Evolutionary conservation across 352 stramenopile genomes (phyloP).

Genomic region (Phytopythium montanum): DNA sequence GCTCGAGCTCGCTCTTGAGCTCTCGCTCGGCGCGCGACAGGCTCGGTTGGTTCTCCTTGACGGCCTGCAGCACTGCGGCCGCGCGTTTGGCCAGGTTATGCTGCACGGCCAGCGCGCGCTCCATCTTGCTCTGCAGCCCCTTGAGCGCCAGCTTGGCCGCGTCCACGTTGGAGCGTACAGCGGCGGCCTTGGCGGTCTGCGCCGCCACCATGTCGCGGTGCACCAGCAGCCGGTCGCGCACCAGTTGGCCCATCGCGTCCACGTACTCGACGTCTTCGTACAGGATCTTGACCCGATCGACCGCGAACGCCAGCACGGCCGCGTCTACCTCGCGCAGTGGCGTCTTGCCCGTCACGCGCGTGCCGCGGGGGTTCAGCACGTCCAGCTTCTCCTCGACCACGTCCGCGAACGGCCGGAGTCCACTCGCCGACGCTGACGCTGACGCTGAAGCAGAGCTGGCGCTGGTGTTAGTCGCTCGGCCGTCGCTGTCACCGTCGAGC

Average conservation of each 20-base stretch:
- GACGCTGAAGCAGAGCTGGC: too few species aligned
- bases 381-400: conserved; percentile 66
- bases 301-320: conserved; percentile 64
- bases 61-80: conserved; percentile 65
- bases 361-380: conserved; percentile 43
- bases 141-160: conserved; percentile 30
- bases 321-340: conserved; percentile 63
- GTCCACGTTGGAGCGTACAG: conserved; percentile 33
- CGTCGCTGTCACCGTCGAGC: conserved; percentile 4
- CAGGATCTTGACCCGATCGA: conserved; percentile 72
- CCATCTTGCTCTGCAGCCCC: conserved; percentile 50
- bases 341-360: conserved; percentile 62
- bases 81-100: conserved; percentile 75
- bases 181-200: conserved; percentile 39
- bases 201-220: conserved; percentile 57
- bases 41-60: conserved; percentile 81
- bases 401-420: conserved; percentile 46
- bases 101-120: conserved; percentile 57
- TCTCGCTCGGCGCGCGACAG: conserved; percentile 71
- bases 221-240: conserved; percentile 52
- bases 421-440: conserved; percentile 11
- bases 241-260: conserved; percentile 64
- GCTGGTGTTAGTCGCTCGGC: conserved; percentile 17
- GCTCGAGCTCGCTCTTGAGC: conserved; percentile 67
- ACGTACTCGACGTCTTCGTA: conserved; percentile 78